phyloP scores from a whole-genome alignment of 2,329 filamentous ascomycete species.

The Aspergillus fischeri region DNA sequence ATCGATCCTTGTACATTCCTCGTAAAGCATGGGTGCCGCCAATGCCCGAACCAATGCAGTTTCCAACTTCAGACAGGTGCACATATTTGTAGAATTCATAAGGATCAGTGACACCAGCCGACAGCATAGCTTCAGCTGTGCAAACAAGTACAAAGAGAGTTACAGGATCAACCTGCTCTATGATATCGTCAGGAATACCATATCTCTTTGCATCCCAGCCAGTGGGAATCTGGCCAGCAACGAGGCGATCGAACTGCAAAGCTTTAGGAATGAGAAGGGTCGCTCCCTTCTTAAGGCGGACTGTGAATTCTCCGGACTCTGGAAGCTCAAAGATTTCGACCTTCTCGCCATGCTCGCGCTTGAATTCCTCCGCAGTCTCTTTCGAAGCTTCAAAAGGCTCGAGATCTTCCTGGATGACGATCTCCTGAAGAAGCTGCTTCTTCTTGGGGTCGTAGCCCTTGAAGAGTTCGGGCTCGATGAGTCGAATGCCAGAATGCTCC shows the following conservation, averaged over 20 bases:
- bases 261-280: constrained; percentile 95
- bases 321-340: constrained; percentile 95
- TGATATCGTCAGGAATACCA: constrained; percentile 95
- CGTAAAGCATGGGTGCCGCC: constrained; percentile 88
- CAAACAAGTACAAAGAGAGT: constrained; percentile 93
- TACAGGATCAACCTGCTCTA: constrained; percentile 93
- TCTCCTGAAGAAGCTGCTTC: constrained; percentile 97
- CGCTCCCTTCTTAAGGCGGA: constrained; percentile 92
- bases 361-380: constrained; percentile 96
- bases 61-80: constrained; percentile 94
- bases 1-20: constrained; percentile 98
- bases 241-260: constrained; percentile 91
- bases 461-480: constrained; percentile 97
- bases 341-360: constrained; percentile 93
- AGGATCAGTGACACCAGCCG: constrained; percentile 93
- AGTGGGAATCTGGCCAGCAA: constrained; percentile 93
- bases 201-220: constrained; percentile 97
- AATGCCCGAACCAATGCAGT: constrained; percentile 97
- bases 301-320: constrained; percentile 89
- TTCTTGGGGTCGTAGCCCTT: constrained; percentile 95
- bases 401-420: constrained; percentile 94
- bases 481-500: constrained; percentile 92
- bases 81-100: constrained; percentile 99
- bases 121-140: constrained; percentile 84
- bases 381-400: constrained; percentile 97